phyloP scores from a whole-genome alignment of 805 yeast genomes.

The Metschnikowia proteae region DNA sequence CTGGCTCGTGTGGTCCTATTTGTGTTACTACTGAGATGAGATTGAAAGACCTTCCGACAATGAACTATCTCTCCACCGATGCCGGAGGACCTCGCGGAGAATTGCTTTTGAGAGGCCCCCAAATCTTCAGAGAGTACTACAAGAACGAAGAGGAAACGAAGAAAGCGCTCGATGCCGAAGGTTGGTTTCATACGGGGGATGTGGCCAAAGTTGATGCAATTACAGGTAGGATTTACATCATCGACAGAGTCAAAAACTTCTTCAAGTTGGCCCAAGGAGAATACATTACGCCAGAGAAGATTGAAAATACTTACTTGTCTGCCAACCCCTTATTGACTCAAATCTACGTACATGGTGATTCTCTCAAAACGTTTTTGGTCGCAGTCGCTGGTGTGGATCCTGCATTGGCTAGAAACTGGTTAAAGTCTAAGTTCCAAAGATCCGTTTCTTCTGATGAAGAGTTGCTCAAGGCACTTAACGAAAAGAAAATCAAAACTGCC shows the following conservation, averaged over 20 bases:
- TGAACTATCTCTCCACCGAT: conserved; percentile 22
- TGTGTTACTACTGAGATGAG: conserved; percentile 19
- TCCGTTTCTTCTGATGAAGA: conserved; percentile 13
- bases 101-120: conserved; percentile 26
- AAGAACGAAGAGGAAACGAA: conserved; percentile 25
- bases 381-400: conserved; percentile 62
- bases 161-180: conserved; percentile 19
- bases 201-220: conserved; percentile 49
- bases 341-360: conserved; percentile 61
- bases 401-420: conserved; percentile 18
- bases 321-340: conserved; percentile 49
- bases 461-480: conserved; percentile 26
- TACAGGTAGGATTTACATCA: conserved; percentile 20
- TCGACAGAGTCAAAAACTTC: conserved; percentile 27
- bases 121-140: conserved; percentile 23
- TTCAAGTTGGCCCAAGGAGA: conserved; percentile 22
- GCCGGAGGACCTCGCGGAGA: conserved; percentile 29
- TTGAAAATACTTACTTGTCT: conserved; percentile 27
- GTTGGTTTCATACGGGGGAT: conserved; percentile 31
- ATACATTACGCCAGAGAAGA: conserved; percentile 19
- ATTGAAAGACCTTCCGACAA: conserved; percentile 23
- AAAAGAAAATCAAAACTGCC: conserved; percentile 26
- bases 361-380: conserved; percentile 52
- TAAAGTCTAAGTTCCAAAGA: conserved; percentile 7
- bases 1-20: conserved; percentile 25